Conservation (phyloP, 2,329 filamentous ascomycete species). For the Alternaria triticimaculans region DNA sequence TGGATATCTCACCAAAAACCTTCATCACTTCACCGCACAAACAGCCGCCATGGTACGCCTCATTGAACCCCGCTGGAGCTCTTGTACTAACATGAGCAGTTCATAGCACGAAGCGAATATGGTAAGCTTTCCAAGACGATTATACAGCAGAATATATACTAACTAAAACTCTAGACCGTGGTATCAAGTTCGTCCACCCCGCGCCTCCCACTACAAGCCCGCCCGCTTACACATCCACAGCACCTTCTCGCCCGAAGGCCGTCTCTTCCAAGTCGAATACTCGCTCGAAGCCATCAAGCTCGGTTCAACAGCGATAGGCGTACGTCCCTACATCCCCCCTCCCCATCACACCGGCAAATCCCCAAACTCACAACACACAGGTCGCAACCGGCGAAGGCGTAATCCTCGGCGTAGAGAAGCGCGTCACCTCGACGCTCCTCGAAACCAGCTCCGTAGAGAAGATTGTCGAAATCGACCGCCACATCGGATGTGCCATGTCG, state of each 20-base stretch:
- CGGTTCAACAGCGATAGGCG: constrained; percentile 96
- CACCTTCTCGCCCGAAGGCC: constrained; percentile 99
- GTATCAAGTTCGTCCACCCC: constrained; percentile 79
- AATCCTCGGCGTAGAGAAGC: constrained; percentile 97
- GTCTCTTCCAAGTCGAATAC: constrained; percentile 99
- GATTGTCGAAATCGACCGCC: constrained; percentile 98
- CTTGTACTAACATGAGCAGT: constrained; percentile 58
- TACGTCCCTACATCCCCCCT: constrained; percentile 45
- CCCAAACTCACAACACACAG: constrained; percentile 45
- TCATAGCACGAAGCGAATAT: constrained; percentile 99
- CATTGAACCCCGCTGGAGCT: constrained; percentile 37
- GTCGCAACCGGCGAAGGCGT: constrained; percentile 94
- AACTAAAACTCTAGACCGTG: constrained; percentile 72
- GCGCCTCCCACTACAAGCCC: constrained; percentile 13
- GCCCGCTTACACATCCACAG: constrained; percentile 56
- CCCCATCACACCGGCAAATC: no score
- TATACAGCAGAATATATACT: constrained; percentile 18
- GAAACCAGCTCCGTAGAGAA: constrained; percentile 99
- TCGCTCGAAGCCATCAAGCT: constrained; percentile 99
- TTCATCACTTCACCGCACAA: no score
- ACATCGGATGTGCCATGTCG: constrained; percentile 99
- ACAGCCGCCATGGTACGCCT: constrained; percentile 42
- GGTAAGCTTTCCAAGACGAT: constrained; percentile 64
- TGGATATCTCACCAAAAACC: not conserved
- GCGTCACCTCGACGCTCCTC: constrained; percentile 94